Conservation (phyloP, 306 rosid genomes). For the Glycyrrhiza uralensis region DNA sequence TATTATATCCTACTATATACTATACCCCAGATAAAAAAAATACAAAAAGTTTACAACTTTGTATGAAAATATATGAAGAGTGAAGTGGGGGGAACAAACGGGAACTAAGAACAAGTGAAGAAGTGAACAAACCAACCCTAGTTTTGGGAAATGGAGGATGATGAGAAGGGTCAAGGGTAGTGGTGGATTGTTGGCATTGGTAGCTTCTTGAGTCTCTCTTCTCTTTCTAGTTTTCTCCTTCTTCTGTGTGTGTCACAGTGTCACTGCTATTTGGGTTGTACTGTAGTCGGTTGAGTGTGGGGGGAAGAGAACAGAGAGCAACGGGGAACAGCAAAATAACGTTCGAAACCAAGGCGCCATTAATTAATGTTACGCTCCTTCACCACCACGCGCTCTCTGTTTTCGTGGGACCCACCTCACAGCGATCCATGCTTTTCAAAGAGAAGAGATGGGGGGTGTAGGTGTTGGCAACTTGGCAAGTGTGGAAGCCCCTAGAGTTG, state of each 20-base stretch:
- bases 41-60: neutral
- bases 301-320: neutral
- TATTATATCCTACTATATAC: neutral
- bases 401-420: neutral
- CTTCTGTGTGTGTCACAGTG: neutral
- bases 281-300: conserved; percentile 20
- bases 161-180: no score
- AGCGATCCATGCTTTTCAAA: no score
- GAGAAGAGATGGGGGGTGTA: no score
- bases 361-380: conserved; percentile 18
- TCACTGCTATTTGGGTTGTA: no score
- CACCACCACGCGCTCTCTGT: neutral
- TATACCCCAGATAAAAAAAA: neutral
- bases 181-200: no score
- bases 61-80: neutral
- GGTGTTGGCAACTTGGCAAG: neutral
- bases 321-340: neutral
- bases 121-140: no score
- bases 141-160: no score
- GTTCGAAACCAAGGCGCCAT: conserved; percentile 17
- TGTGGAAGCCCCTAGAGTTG: no score
- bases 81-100: neutral
- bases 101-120: neutral
- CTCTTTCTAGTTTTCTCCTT: neutral
- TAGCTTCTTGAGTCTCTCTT: no score